Evolutionary conservation across 306 rosid genomes (phyloP), one percentile per base, ranked within the genome.

Genomic region (Parietaria judaica): DNA sequence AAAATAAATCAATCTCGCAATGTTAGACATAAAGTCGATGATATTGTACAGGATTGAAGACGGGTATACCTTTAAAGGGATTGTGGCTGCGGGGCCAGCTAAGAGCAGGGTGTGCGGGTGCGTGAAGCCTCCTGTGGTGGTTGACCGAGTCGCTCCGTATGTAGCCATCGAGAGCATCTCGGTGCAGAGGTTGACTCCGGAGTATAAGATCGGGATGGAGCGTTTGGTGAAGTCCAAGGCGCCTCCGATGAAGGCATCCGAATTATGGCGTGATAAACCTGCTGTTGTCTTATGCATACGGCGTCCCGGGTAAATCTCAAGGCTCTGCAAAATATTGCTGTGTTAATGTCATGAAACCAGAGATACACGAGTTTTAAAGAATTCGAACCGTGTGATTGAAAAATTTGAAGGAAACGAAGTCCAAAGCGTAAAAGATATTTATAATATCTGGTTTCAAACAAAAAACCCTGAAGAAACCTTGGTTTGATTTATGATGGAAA

Each of bases 201-300:
- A 87, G 66, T 90, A 85, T 54, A 90, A 87, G 78, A 73, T 83
- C 72, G 96, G 97, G 43, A 81, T 74, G 88, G 95, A 87, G 67
- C 80, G 79, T 35, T 75, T 90, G 71, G 83, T 90, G 67, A 90
- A 81, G 78, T 62, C 70, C 35, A 87, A 83, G 77, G 66, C 95
- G 17, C 97, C 96, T 58, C 97, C 96, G 0, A 60, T 85, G 76
- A 90, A 83, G 75, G 96, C 95, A 69, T 85, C 83, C 36, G 83
- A 82, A 17, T 67, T 87, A 3, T 90, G 96, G 97, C 60, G 72
- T 58, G 66, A 85, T 65, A 80, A 78, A 72, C 95, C 96, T 0
- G 86, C 87, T 23, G 78, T 90, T 58, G 54, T 90, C 80, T 66
- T 87, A 23, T 90, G 97, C 77, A 81, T 90, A 51, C 72, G 97